phyloP scores from a whole-genome alignment of 108 stramenopile genomes.

The Skeletonema menzelii region DNA sequence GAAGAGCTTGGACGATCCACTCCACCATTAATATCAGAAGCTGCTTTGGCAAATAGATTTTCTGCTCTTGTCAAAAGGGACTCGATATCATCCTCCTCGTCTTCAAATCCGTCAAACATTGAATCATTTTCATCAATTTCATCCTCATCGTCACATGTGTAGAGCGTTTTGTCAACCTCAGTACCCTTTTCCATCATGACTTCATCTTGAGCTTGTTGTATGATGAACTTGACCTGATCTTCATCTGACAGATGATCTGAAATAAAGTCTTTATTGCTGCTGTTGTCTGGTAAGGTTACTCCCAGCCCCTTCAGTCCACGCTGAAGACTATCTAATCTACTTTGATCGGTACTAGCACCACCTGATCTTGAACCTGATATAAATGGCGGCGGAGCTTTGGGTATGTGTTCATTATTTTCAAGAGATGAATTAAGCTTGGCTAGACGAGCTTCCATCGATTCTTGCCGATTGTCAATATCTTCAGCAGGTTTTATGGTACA shows the following conservation, averaged over 20 bases:
- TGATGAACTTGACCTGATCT: conserved; percentile 36
- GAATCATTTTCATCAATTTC: conserved; percentile 39
- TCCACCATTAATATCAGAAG: neutral
- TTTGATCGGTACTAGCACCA: neutral
- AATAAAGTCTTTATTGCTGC: neutral
- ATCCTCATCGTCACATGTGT: neutral
- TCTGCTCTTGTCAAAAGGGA: conserved; percentile 26
- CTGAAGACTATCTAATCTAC: conserved; percentile 23
- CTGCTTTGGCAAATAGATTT: conserved; percentile 20
- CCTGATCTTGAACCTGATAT: conserved; percentile 6
- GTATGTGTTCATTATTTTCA: neutral
- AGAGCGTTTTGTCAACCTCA: neutral
- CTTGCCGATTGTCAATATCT: conserved; percentile 11
- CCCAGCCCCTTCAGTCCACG: conserved; percentile 31
- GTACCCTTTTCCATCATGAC: conserved; percentile 19
- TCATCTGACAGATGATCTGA: conserved; percentile 21
- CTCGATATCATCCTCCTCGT: conserved; percentile 33
- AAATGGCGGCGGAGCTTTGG: conserved; percentile 7
- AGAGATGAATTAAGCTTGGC: conserved; percentile 22
- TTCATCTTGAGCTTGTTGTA: conserved; percentile 35
- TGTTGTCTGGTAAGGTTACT: conserved; percentile 24
- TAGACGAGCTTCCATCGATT: conserved; percentile 22
- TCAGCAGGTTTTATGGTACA: neutral
- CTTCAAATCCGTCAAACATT: conserved; percentile 41
- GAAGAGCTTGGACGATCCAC: neutral